Conservation (phyloP, 2,329 filamentous ascomycete genomes). For the Aspergillus bombycis region DNA sequence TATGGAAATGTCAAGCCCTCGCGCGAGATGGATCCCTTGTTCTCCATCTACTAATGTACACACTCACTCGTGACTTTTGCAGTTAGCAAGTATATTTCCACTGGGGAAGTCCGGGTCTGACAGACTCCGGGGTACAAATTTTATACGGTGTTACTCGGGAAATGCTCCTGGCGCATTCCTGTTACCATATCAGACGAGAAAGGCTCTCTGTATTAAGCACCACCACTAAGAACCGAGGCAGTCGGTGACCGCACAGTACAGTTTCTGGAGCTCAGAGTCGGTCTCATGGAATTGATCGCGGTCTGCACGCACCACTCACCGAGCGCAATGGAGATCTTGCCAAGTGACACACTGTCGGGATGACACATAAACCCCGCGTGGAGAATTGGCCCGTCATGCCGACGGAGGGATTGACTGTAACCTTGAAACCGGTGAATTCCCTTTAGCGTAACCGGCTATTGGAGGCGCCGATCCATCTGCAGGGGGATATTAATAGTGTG, state of each 20-base stretch:
- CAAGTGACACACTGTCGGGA: neutral
- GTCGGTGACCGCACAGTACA: neutral
- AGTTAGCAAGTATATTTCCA: too few relatives aligned
- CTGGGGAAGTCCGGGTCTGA: neutral
- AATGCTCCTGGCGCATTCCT: neutral
- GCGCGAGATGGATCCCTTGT: neutral
- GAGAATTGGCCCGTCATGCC: neutral
- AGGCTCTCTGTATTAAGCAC: too few relatives aligned
- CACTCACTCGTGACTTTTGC: too few relatives aligned
- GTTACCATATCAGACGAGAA: too few relatives aligned
- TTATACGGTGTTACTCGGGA: neutral
- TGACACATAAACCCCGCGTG: neutral
- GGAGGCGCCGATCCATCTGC: constrained; percentile 1
- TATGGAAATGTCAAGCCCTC: neutral
- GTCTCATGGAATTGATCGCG: neutral
- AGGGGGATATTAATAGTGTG: constrained; percentile 1
- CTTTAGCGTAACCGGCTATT: neutral
- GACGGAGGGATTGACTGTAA: neutral
- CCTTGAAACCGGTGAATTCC: neutral
- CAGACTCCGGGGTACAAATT: neutral
- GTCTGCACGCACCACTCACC: neutral
- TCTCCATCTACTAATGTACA: neutral
- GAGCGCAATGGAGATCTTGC: neutral
- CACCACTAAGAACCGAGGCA: too few relatives aligned
- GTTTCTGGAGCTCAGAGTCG: too few relatives aligned